Conservation (phyloP, 495 filamentous ascomycete genomes). For the Articulospora tetracladia region DNA sequence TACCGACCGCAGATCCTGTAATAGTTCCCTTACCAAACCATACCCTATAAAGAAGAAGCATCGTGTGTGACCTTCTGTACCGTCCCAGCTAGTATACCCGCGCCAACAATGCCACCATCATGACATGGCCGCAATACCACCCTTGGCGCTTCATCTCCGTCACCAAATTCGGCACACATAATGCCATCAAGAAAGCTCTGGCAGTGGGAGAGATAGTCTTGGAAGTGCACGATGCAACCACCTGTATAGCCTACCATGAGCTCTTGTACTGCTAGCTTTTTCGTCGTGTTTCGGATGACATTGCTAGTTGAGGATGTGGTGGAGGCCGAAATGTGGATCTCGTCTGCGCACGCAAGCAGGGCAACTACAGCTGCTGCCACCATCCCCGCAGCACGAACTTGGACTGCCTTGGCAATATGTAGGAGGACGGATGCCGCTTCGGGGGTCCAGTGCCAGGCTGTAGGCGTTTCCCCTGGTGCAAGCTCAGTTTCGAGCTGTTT, state of each 20-base stretch:
- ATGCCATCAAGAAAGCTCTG: conserved; percentile 64
- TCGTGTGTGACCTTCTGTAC: conserved; percentile 11
- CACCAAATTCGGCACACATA: conserved; percentile 46
- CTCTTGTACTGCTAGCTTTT: conserved; percentile 38
- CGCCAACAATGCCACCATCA: conserved; percentile 74
- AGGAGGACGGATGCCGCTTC: conserved; percentile 52
- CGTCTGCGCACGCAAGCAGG: conserved; percentile 60
- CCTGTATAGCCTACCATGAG: conserved; percentile 76
- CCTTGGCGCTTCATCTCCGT: conserved; percentile 43
- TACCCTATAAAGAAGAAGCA: not conserved
- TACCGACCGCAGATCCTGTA: not conserved
- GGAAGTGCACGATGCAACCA: conserved; percentile 74
- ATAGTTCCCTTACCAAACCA: not conserved
- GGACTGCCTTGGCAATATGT: conserved; percentile 58
- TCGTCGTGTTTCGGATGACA: not conserved
- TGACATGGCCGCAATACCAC: conserved; percentile 66
- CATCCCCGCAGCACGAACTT: conserved; percentile 66
- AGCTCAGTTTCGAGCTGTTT: conserved; percentile 50
- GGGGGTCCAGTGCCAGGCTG: conserved; percentile 55
- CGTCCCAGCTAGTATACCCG: conserved; percentile 67
- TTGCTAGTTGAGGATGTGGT: not conserved
- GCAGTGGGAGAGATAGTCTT: conserved; percentile 65
- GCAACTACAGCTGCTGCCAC: conserved; percentile 68
- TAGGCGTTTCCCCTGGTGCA: conserved; percentile 37
- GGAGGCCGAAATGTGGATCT: conserved; percentile 43